Percentiles rank a stretch among this genome's conserved stretches.
Evolutionary conservation across 192 early-diverging fungal genomes (phyloP).

Genomic region (Endogone sp.): DNA sequence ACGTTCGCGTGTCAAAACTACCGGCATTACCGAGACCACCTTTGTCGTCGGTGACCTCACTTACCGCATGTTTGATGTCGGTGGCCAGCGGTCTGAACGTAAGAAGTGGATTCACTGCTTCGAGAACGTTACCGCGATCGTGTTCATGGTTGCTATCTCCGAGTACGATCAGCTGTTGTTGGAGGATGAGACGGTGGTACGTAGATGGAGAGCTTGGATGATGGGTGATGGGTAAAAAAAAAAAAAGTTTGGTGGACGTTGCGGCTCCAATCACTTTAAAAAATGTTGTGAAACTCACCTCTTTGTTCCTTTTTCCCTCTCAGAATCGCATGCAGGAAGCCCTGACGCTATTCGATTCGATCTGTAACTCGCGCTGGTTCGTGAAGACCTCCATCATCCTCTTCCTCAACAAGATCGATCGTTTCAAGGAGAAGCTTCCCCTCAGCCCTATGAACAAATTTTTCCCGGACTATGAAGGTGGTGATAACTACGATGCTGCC

Average conservation of each 20-base stretch:
- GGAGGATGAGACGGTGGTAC: slow-evolving; percentile 91
- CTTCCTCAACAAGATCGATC: slow-evolving; percentile 98
- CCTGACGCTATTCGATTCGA: slow-evolving; percentile 93
- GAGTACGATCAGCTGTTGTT: slow-evolving; percentile 96
- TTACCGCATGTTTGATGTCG: slow-evolving; percentile 97
- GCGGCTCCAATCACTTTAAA: not conserved
- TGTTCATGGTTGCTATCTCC: slow-evolving; percentile 93
- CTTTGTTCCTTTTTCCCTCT: not conserved
- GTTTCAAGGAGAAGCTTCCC: slow-evolving; percentile 88
- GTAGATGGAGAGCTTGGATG: slow-evolving; percentile 15
- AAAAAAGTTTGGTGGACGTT: not conserved
- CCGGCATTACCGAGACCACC: slow-evolving; percentile 94
- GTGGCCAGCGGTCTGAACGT: slow-evolving; percentile 96
- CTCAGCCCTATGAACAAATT: slow-evolving; percentile 79
- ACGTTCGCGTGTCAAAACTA: slow-evolving; percentile 94
- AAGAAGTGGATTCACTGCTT: slow-evolving; percentile 99
- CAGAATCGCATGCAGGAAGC: slow-evolving; percentile 96
- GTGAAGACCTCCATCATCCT: slow-evolving; percentile 96
- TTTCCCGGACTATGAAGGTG: slow-evolving; percentile 85
- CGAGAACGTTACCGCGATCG: slow-evolving; percentile 93
- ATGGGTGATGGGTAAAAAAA: no score
- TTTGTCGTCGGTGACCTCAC: slow-evolving; percentile 90
- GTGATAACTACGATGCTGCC: slow-evolving; percentile 67
- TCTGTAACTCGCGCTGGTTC: slow-evolving; percentile 98
- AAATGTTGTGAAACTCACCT: no score